Evolutionary conservation across 1,284 basidiomycete species (phyloP).

Genomic region (Cutaneotrichosporon dermatis): DNA sequence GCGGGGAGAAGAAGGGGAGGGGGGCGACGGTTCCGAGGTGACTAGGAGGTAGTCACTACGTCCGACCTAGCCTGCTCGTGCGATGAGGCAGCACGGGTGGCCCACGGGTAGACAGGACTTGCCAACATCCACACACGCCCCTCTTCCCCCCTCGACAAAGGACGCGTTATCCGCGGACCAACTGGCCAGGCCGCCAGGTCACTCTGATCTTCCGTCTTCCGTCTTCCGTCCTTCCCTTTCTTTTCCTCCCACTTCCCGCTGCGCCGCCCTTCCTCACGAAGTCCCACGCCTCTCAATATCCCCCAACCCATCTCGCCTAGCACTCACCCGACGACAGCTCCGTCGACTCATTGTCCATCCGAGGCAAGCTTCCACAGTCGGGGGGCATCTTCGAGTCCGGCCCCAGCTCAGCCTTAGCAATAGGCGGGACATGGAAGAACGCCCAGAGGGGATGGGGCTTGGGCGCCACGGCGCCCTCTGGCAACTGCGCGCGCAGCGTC

Average conservation of each 20-base stretch:
- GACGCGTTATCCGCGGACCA: too few species aligned
- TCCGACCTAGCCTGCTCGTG: too few species aligned
- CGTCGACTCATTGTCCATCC: conserved; percentile 21
- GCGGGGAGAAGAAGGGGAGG: too few species aligned
- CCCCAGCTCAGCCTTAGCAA: conserved; percentile 12
- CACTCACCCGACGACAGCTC: conserved; percentile 36
- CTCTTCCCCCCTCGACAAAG: neutral
- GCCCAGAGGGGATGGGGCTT: conserved; percentile 44
- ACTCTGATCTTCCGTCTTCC: neutral
- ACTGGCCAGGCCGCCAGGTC: too few species aligned
- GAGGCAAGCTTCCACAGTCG: conserved; percentile 31
- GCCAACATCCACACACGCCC: too few species aligned
- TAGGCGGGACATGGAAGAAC: conserved; percentile 43
- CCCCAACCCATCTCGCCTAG: too few species aligned
- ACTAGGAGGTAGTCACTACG: too few species aligned
- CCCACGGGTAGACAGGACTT: too few species aligned
- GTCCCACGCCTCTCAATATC: too few species aligned
- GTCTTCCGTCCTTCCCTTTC: neutral
- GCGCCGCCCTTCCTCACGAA: neutral
- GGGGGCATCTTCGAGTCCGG: conserved; percentile 14
- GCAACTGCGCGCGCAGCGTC: conserved; percentile 10
- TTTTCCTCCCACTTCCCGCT: neutral
- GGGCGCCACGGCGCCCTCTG: conserved; percentile 3
- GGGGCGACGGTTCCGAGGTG: too few species aligned
- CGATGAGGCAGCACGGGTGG: too few species aligned